Percentiles rank a stretch among this genome's conserved stretches.
These are phyloP conservation scores for Boletus rubescentipes DNA, from an alignment of 768 basidiomycete genomes.

Conservation along the genomic window DNA sequence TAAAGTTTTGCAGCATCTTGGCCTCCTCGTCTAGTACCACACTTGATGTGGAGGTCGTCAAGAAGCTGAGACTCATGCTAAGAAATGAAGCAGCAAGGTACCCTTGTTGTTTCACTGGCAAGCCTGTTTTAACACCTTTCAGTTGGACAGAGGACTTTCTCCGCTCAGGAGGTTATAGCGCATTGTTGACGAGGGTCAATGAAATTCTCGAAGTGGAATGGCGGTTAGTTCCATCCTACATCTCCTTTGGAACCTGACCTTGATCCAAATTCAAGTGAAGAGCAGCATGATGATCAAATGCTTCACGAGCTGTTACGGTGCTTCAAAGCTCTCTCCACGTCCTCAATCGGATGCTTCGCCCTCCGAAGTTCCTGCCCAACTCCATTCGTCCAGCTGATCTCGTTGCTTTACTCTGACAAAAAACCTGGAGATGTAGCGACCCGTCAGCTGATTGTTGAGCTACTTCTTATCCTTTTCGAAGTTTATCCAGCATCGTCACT, in stretches of 20 bases:
- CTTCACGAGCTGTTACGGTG: constrained; percentile 90
- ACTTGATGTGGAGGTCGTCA: constrained; percentile 84
- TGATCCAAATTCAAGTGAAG: constrained; percentile 61
- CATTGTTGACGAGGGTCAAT: constrained; percentile 78
- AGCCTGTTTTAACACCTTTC: not conserved
- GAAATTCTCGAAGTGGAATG: constrained; percentile 96
- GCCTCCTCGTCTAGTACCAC: constrained; percentile 64
- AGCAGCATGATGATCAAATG: constrained; percentile 96
- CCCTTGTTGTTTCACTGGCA: constrained; percentile 11
- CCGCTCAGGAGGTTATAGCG: constrained; percentile 79
- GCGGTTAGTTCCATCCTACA: constrained; percentile 60
- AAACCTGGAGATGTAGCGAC: constrained; percentile 93
- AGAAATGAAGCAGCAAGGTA: constrained; percentile 91
- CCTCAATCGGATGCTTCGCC: constrained; percentile 84
- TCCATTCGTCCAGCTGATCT: constrained; percentile 81
- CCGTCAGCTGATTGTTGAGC: constrained; percentile 86
- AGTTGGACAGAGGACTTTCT: constrained; percentile 94
- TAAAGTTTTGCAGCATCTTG: constrained; percentile 66
- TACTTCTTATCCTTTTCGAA: constrained; percentile 85
- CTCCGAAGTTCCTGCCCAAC: constrained; percentile 86
- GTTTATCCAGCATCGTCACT: constrained; percentile 76
- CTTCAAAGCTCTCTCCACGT: constrained; percentile 91
- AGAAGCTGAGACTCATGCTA: constrained; percentile 82
- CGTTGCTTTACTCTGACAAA: constrained; percentile 93
- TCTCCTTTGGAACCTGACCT: not conserved